Evolutionary conservation across 2,329 filamentous ascomycete species (phyloP).

Genomic region (Cercospora berteroae): DNA sequence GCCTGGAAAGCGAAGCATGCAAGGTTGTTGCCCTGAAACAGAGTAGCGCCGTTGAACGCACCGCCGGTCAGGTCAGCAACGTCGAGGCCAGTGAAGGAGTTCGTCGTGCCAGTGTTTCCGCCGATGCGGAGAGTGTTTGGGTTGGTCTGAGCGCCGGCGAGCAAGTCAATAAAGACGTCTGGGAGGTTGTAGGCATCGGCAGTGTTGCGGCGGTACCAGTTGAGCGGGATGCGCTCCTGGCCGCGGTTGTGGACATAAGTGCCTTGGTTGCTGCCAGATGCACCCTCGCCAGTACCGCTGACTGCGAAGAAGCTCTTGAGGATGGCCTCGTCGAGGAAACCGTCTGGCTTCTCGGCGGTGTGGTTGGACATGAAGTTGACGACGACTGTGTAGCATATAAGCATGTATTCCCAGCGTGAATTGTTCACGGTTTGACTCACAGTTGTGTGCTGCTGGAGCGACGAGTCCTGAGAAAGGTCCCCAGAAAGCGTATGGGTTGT

Average conservation of each 20-base stretch:
- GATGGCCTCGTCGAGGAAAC: slow-evolving; percentile 25
- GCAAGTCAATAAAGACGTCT: slow-evolving; percentile 23
- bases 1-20: slow-evolving; percentile 21
- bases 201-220: slow-evolving; percentile 30
- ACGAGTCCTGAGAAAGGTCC: slow-evolving; percentile 31
- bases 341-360: slow-evolving; percentile 24
- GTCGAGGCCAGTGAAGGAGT: slow-evolving; percentile 39
- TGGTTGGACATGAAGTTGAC: slow-evolving; percentile 35
- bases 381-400: slow-evolving; percentile 24
- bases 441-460: slow-evolving; percentile 22
- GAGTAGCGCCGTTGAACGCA: slow-evolving; percentile 39
- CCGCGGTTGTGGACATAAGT: slow-evolving; percentile 27
- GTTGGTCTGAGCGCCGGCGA: slow-evolving; percentile 11
- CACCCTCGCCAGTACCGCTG: slow-evolving; percentile 21
- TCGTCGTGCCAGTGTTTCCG: slow-evolving; percentile 39
- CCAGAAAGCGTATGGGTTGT: slow-evolving; percentile 37
- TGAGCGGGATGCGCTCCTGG: slow-evolving; percentile 32
- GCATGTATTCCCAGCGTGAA: not conserved
- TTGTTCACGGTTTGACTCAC: slow-evolving; percentile 26
- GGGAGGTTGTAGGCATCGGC: slow-evolving; percentile 12
- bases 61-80: slow-evolving; percentile 40
- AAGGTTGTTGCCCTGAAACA: slow-evolving; percentile 24
- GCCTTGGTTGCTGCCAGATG: slow-evolving; percentile 26
- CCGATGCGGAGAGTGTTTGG: slow-evolving; percentile 37
- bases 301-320: slow-evolving; percentile 32